Evolutionary conservation across 116 monocot genomes (phyloP).

Genomic region (Dioscorea cayenensis): DNA sequence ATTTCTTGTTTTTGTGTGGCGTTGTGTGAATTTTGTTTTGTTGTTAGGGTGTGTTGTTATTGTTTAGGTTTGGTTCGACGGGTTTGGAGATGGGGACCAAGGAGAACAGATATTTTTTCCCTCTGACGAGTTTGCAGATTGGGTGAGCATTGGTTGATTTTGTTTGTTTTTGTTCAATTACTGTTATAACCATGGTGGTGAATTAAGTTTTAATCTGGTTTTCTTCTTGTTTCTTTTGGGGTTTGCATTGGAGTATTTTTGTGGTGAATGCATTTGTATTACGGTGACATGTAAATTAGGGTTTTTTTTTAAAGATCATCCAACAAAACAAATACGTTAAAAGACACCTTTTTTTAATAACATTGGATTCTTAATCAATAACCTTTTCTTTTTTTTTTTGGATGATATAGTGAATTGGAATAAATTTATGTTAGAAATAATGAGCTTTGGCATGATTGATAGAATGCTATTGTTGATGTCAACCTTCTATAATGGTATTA

Average conservation of each 20-base stretch:
- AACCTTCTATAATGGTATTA: too few relatives aligned
- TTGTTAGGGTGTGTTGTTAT: too few relatives aligned
- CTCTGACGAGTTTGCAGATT: constrained; percentile 86
- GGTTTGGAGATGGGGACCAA: not conserved
- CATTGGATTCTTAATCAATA: too few relatives aligned
- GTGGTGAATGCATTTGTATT: not conserved
- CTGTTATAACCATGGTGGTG: too few relatives aligned
- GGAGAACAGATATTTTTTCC: constrained; percentile 46
- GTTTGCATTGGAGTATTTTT: not conserved
- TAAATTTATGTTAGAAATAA: too few relatives aligned
- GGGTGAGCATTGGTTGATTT: constrained; percentile 36
- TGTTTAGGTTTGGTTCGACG: not conserved
- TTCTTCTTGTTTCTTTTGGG: not conserved
- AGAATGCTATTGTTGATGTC: too few relatives aligned
- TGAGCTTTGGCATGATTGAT: too few relatives aligned
- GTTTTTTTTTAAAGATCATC: not conserved
- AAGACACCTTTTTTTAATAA: too few relatives aligned
- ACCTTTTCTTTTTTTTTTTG: too few relatives aligned
- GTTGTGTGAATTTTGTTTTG: not conserved
- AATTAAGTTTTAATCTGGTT: too few relatives aligned
- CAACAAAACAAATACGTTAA: too few relatives aligned
- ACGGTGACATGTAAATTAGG: not conserved
- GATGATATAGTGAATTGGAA: too few relatives aligned
- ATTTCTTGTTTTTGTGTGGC: not conserved
- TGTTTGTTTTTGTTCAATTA: not conserved